Evolutionary conservation across 2,329 filamentous ascomycete species (phyloP), one percentile per base, ranked within the genome.

Genomic region (Ophiostoma triangulosporum): DNA sequence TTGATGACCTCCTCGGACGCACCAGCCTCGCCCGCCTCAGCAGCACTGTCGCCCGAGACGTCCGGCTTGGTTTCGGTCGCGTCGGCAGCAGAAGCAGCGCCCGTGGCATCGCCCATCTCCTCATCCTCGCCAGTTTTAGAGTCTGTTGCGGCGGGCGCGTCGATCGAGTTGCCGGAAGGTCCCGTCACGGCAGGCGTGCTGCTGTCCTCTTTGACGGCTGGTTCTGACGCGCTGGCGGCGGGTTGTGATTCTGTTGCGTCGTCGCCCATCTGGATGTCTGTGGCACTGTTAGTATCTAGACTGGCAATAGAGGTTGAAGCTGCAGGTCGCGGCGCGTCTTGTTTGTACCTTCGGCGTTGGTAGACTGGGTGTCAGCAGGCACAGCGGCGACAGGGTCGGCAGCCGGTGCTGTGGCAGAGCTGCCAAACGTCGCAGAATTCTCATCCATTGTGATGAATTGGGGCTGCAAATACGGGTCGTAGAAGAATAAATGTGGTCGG

Each of bases 81-180:
- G 32, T 49, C 50, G 52, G 27, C 54, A 2, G 24, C 27, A 11
- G 45, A 45, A 33, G 22, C 50, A 32, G 24, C 27, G 27, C 31
- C 17, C 4, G 48, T 46, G 6, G 50, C 79, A 59, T 86, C 86
- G 55, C 77, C 83, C 86, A 91, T 91, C 62, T 90, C 87, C 64
- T 89, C 84, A 63, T 93, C 87, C 60, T 85, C 83, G 58, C 70
- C 76, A 57, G 76, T 71, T 52, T 74, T 79, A 50, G 76, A 73
- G 9, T 29, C 43, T 46, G 43, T 27, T 17, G 43, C 15, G 15
- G 43, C 8, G 38, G 83, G 81, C 54, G 81, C 81, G 71, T 88
- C 81, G 61, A 84, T 72, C n/a, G 80, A 78, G 63, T 83, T 84
- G 63, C 84, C 81, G 57, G 70, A 70, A 49, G 63, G 61, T 54